Percentiles rank a stretch among this genome's conserved stretches.
phyloP scores from a whole-genome alignment of 495 filamentous ascomycete species.

The Hamigera avellanea region DNA sequence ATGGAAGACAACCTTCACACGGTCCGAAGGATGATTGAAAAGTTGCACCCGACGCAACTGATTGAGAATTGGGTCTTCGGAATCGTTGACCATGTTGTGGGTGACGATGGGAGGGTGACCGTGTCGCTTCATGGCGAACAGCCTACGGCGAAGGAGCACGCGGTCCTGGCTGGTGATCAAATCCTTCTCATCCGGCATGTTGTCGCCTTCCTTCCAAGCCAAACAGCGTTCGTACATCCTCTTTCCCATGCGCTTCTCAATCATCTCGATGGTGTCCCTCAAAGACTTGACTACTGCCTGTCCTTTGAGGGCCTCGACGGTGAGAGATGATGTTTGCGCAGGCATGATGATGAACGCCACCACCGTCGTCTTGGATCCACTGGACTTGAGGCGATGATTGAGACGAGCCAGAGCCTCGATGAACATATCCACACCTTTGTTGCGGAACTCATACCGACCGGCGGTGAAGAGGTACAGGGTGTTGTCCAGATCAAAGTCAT shows the following conservation, averaged over 20 bases:
- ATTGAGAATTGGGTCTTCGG: constrained; percentile 88
- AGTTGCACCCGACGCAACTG: constrained; percentile 92
- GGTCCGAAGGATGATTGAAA: constrained; percentile 89
- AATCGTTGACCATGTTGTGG: constrained; percentile 97
- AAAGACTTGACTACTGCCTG: constrained; percentile 96
- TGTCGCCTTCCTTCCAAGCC: constrained; percentile 87
- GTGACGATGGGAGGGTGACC: constrained; percentile 89
- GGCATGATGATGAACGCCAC: constrained; percentile 99
- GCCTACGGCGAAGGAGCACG: constrained; percentile 77
- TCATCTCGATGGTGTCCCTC: constrained; percentile 79
- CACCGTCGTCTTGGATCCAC: constrained; percentile 83
- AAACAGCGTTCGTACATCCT: constrained; percentile 89
- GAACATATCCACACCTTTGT: constrained; percentile 99
- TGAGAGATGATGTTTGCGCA: constrained; percentile 89
- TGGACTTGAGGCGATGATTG: constrained; percentile 80
- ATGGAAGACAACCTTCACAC: constrained; percentile 96
- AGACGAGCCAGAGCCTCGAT: constrained; percentile 90
- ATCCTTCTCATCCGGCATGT: constrained; percentile 91
- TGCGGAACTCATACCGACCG: constrained; percentile 92
- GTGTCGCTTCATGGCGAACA: constrained; percentile 94
- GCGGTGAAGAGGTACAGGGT: constrained; percentile 98
- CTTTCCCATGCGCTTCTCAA: constrained; percentile 82
- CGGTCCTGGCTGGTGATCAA: constrained; percentile 84
- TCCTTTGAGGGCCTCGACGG: constrained; percentile 91
- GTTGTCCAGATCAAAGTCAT: constrained; percentile 91